Evolutionary conservation across 495 filamentous ascomycete genomes (phyloP), one percentile per base, ranked within the genome.

Genomic region (Cladorrhinum samala): DNA sequence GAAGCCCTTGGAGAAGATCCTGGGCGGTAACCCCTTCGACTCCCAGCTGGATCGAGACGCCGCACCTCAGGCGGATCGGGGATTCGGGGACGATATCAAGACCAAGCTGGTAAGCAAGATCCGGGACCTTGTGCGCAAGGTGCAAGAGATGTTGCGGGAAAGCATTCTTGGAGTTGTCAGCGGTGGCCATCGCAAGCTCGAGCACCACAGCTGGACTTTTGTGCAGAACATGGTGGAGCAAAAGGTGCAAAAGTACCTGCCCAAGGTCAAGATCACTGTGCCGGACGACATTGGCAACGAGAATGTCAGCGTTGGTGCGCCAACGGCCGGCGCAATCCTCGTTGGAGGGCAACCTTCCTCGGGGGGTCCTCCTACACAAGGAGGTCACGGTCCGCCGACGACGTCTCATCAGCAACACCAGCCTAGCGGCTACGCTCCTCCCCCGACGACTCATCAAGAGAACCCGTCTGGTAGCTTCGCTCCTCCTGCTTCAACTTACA

Each of bases 201-300:
- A 69, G 57, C 57, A 58, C 11, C 50, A 67, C 43, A 69, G 66
- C 44, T 69, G 66, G 66, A 55, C 63, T 2, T 69, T 69, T 52
- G 66, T 69, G 48, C 66, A 69, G 49, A 63, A 58, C 46, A 65
- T 67, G 25, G 66, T 69, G 20, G 62, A 69, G 56, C 44, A 62
- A 11, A 69, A 69, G 51, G 62, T 69, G 20, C 64, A 69, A 56
- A 65, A 53, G 37, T 69, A 69, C 44, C 53, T 69, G 47, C 66
- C 66, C 42, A 65, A 64, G 53, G 66, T 69, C 18, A 67, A 63
- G 49, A 67, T 69, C 45, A 55, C 60, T 3, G 64, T 69, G 37
- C 66, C 66, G 9, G 66, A 69, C 30, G 66, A 69, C 23, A 67
- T 69, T 24, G 62, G 64, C 17, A 67, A 69, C 21, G 66, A 69